These are phyloP conservation scores for Fraxinus greggii DNA, from an alignment of 305 asterid genomes.

Conservation along the genomic window DNA sequence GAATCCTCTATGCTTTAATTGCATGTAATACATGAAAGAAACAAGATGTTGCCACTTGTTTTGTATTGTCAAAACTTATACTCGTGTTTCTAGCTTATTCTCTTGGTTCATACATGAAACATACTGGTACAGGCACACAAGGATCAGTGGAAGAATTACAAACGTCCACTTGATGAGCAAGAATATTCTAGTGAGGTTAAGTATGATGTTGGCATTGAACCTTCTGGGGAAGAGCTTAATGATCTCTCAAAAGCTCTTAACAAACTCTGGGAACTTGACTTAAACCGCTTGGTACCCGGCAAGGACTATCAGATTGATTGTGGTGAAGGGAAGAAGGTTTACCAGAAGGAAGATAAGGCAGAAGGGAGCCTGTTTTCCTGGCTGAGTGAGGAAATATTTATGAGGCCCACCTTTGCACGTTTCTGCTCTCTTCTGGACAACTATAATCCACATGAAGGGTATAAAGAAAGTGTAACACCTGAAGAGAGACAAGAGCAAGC, in stretches of 20 bases:
- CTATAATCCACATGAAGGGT: conserved; percentile 80
- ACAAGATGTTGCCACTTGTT: not conserved
- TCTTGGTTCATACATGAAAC: conserved; percentile 10
- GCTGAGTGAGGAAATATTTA: conserved; percentile 62
- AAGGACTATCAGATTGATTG: conserved; percentile 75
- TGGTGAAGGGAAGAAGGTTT: conserved; percentile 84
- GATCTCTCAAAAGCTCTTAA: conserved; percentile 66
- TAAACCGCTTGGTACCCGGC: conserved; percentile 70
- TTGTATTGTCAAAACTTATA: not conserved
- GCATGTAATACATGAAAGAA: not conserved
- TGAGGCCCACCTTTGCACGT: conserved; percentile 65
- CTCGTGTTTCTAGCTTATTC: not conserved
- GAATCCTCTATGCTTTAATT: not conserved
- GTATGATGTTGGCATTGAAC: conserved; percentile 38
- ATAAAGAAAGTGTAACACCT: conserved; percentile 75
- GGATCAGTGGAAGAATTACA: conserved; percentile 65
- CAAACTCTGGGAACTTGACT: conserved; percentile 85
- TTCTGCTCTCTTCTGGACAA: conserved; percentile 90
- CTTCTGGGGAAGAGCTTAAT: conserved; percentile 63
- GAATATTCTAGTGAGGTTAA: conserved; percentile 57
- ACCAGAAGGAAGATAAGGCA: conserved; percentile 74
- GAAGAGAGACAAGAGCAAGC: conserved; percentile 77
- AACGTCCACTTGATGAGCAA: conserved; percentile 65
- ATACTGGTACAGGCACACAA: conserved; percentile 45
- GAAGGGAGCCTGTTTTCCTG: conserved; percentile 73